These are phyloP conservation scores for Sanguinoderma infundibulare DNA, from an alignment of 1,284 basidiomycete species.

Conservation along the genomic window DNA sequence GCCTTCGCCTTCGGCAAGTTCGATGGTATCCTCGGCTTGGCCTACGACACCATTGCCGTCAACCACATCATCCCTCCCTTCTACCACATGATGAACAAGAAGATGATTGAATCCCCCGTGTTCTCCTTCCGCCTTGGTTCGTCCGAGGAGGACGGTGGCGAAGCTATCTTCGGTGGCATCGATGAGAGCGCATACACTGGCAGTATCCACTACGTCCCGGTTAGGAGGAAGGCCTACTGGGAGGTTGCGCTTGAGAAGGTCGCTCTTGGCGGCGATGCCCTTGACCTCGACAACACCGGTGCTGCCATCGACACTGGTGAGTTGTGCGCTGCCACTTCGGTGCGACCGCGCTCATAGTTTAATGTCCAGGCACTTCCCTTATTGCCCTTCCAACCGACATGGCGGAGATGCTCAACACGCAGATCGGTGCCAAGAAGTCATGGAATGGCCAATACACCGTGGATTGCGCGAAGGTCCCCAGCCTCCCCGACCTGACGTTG, in stretches of 20 bases:
- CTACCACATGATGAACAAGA: conserved; percentile 91
- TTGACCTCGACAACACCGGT: conserved; percentile 90
- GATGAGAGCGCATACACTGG: conserved; percentile 84
- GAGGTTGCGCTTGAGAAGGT: conserved; percentile 93
- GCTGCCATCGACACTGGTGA: conserved; percentile 96
- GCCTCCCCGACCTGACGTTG: conserved; percentile 88
- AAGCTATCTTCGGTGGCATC: conserved; percentile 93
- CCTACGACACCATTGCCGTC: conserved; percentile 95
- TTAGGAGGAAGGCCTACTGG: conserved; percentile 98
- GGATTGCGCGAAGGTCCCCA: conserved; percentile 85
- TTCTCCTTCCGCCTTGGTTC: conserved; percentile 95
- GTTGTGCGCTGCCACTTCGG: conserved; percentile 17
- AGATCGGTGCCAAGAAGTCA: conserved; percentile 90
- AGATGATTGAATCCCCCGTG: conserved; percentile 83
- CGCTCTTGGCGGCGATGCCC: conserved; percentile 81
- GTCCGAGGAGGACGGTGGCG: conserved; percentile 90
- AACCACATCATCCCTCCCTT: conserved; percentile 95
- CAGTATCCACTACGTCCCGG: conserved; percentile 86
- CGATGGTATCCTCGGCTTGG: conserved; percentile 96
- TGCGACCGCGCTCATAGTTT: conserved; percentile 4
- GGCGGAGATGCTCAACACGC: conserved; percentile 97
- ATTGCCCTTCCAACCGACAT: conserved; percentile 94
- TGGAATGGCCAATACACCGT: conserved; percentile 97
- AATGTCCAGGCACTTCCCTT: conserved; percentile 75
- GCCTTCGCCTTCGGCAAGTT: conserved; percentile 98